Conservation (phyloP, 495 filamentous ascomycete species). For the Chlorociboria aeruginascens region DNA sequence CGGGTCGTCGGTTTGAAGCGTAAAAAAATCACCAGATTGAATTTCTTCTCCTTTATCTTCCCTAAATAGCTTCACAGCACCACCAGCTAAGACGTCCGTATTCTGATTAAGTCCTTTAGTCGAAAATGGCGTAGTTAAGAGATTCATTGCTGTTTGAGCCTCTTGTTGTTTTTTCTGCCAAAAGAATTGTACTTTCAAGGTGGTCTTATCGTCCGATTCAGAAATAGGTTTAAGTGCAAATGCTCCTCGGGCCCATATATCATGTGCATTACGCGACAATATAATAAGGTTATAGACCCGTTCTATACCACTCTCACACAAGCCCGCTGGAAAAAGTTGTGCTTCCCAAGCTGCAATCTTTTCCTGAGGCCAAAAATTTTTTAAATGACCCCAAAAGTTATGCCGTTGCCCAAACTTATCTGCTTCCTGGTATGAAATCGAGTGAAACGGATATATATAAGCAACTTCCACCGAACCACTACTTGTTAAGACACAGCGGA, state of each 20-base stretch:
- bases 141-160: background rate
- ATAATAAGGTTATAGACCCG: conserved; percentile 2
- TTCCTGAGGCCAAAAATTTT: conserved; percentile 7
- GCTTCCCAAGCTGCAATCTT: conserved; percentile 10
- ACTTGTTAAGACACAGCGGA: conserved; percentile 2
- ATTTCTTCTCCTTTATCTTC: background rate
- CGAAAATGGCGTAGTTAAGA: background rate
- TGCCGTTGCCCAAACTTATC: conserved; percentile 5
- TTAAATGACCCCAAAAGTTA: conserved; percentile 4
- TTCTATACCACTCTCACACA: background rate
- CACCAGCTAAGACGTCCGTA: background rate
- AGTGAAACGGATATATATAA: conserved; percentile 5
- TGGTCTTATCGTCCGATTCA: conserved; percentile 4
- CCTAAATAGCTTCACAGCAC: background rate
- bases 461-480: background rate
- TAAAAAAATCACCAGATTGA: background rate
- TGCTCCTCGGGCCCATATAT: conserved; percentile 2
- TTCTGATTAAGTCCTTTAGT: background rate
- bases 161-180: conserved; percentile 4
- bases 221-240: conserved; percentile 15
- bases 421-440: background rate
- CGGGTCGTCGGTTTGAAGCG: background rate
- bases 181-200: conserved; percentile 8
- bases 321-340: conserved; percentile 9
- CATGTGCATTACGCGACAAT: background rate